Conservation (phyloP, 306 rosid species). For the Rubus parviflorus region DNA sequence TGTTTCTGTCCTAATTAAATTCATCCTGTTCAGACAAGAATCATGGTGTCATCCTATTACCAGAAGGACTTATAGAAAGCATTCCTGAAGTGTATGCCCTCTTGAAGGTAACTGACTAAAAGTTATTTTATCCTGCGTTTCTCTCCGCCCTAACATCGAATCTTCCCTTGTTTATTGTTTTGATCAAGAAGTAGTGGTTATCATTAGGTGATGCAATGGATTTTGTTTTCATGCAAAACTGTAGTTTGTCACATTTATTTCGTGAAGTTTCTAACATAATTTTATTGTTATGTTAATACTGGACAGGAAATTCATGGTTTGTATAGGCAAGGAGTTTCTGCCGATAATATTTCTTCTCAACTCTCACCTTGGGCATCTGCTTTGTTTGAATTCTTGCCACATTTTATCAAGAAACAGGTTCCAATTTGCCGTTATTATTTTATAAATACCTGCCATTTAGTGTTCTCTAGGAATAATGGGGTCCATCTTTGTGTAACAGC, state of each 20-base stretch:
- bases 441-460: background rate
- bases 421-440: conserved; percentile 10
- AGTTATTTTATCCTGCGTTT: background rate
- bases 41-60: conserved; percentile 91
- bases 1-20: conserved; percentile 23
- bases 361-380: conserved; percentile 99
- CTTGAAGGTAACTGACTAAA: conserved; percentile 56
- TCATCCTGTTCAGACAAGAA: conserved; percentile 63
- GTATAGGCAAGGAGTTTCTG: conserved; percentile 69
- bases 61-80: conserved; percentile 98
- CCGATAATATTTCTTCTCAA: conserved; percentile 69
- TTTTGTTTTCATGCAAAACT: background rate
- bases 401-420: conserved; percentile 89
- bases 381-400: conserved; percentile 89
- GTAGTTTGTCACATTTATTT: conserved; percentile 1
- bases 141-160: background rate
- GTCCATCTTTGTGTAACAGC: conserved; percentile 46
- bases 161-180: background rate
- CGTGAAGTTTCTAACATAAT: background rate
- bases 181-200: background rate
- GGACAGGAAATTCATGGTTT: conserved; percentile 88
- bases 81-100: conserved; percentile 98
- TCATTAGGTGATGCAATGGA: background rate
- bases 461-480: background rate
- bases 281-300: conserved; percentile 6